Conservation (phyloP, 208 protist genomes). For the Herpetomonas samuelpessoai region DNA sequence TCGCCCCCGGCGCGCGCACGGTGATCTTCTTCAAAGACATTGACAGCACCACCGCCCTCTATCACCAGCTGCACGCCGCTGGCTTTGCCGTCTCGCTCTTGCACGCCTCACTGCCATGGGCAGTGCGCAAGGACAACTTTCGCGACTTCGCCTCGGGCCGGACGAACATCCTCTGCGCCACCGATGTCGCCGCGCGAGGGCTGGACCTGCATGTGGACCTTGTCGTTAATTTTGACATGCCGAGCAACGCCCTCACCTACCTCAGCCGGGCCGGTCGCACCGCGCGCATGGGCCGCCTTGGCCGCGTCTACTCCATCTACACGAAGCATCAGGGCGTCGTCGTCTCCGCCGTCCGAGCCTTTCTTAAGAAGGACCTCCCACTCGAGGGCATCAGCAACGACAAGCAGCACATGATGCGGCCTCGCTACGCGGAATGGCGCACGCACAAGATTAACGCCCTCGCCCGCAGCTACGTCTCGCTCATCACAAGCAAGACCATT, state of each 20-base stretch:
- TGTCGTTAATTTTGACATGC: conserved; percentile 87
- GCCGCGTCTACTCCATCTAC: conserved; percentile 70
- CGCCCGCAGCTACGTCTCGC: conserved; percentile 69
- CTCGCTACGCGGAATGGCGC: conserved; percentile 80
- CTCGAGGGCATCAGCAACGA: conserved; percentile 70
- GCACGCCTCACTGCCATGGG: conserved; percentile 61
- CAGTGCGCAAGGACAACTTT: conserved; percentile 63
- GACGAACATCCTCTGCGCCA: conserved; percentile 89
- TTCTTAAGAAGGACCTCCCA: conserved; percentile 44
- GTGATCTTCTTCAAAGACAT: conserved; percentile 75
- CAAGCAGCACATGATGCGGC: conserved; percentile 56
- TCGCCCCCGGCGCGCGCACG: conserved; percentile 49
- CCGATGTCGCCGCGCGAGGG: conserved; percentile 85
- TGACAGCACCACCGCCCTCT: conserved; percentile 72
- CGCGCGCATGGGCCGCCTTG: conserved; percentile 69
- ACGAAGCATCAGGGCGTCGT: conserved; percentile 77
- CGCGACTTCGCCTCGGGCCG: conserved; percentile 69
- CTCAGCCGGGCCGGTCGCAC: conserved; percentile 69
- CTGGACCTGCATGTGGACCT: conserved; percentile 83
- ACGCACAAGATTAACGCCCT: conserved; percentile 77
- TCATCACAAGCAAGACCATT: conserved; percentile 82
- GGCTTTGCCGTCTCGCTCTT: conserved; percentile 70
- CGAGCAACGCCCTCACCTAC: conserved; percentile 75
- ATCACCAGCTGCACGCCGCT: conserved; percentile 54
- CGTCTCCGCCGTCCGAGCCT: conserved; percentile 59